phyloP scores from a whole-genome alignment of 306 rosid genomes.

The Malus domestica region DNA sequence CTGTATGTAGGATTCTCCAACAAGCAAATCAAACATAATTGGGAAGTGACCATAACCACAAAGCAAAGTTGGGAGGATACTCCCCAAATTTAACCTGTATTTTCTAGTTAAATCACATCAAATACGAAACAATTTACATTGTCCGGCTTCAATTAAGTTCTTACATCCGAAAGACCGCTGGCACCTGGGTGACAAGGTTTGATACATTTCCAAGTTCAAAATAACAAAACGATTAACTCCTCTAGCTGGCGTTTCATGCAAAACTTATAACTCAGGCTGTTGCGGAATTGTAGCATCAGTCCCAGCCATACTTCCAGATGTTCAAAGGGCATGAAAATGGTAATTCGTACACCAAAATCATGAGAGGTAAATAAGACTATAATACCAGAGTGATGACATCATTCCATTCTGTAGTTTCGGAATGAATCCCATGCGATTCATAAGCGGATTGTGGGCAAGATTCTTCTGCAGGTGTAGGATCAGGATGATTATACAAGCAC shows the following conservation, averaged over 20 bases:
- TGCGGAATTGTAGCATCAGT: conserved; percentile 38
- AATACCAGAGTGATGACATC: background rate
- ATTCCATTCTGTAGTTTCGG: conserved; percentile 39
- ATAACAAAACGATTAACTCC: conserved; percentile 20
- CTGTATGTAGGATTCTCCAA: background rate
- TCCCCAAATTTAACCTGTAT: background rate
- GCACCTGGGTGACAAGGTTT: conserved; percentile 29
- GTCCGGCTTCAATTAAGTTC: background rate
- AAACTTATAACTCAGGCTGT: conserved; percentile 23
- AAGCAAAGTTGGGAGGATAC: background rate
- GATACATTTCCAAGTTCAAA: conserved; percentile 17
- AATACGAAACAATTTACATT: background rate
- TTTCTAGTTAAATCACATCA: background rate
- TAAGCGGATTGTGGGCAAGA: conserved; percentile 41
- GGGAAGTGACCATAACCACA: background rate
- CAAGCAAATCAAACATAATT: background rate
- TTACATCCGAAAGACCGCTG: background rate
- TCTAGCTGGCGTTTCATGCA: conserved; percentile 26
- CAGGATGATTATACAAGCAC: conserved; percentile 92
- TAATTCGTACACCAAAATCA: too few relatives aligned
- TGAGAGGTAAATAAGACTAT: too few relatives aligned
- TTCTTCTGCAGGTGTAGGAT: conserved; percentile 66
- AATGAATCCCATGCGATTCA: conserved; percentile 44
- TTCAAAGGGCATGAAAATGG: background rate
- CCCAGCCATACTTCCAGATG: conserved; percentile 38